Evolutionary conservation across 2,329 filamentous ascomycete genomes (phyloP), one percentile per base, ranked within the genome.

Genomic region (Aspergillus fructus): DNA sequence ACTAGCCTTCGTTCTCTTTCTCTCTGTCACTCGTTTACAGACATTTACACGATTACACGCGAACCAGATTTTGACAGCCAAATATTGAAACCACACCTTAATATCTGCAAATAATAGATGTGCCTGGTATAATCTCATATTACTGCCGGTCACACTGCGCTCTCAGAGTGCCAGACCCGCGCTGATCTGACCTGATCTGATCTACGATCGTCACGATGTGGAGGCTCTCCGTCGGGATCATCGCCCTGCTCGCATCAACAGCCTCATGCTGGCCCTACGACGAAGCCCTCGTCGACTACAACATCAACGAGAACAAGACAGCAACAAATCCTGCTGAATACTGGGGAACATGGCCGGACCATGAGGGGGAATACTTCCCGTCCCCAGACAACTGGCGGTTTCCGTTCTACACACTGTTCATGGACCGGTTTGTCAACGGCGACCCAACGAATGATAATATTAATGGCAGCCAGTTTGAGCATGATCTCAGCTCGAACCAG

Each of bases 371-470:
- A 7, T 87, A 83, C 62, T 66, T 72, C 13, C 71, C 76, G 0
- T 87, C 85, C 21, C 85, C 85, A 1, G 68, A 74, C 0, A 88
- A 84, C 62, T 89, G 86, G 85, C 78, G 86, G 23, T 80, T 88
- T 59, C 86, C 86, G 0, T 83, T 87, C 66, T 89, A 88, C 68
- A 86, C 84, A 6, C 73, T 88, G 45, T 86, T 87, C 66, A 71
- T 87, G 13, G 85, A 88, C 68, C 77, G 84, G 58, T 88, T 83
- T 64, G 83, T 85, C 41, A 87, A 88, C 64, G 85, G 85, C 17
- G 82, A 88, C 63, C 85, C 85, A 4, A 77, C 76, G 2, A 88
- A 88, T 66, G 85, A 88, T 67, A 81, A 87, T 64, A 79, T 80
- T 49, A 88, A 88, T 66, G 81, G 78, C 5, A 87, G 84, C 0